Evolutionary conservation across 306 rosid species (phyloP).

Genomic region (Heteromeles arbutifolia): DNA sequence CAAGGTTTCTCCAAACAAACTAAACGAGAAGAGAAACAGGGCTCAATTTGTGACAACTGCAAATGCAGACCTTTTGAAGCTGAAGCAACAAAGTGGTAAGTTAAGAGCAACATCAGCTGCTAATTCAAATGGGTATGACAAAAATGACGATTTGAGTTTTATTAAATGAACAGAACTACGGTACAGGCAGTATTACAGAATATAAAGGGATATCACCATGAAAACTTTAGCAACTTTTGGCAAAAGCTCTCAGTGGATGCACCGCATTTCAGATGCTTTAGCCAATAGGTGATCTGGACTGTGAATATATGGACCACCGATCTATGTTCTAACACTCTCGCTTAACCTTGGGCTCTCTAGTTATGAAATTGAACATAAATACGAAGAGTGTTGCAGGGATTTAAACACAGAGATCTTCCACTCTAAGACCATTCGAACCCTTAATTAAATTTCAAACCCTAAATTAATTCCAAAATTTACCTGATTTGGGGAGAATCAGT

Average conservation of each 20-base stretch:
- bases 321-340: too few relatives aligned
- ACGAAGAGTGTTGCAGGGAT: too few relatives aligned
- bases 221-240: conserved; percentile 22
- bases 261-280: too few relatives aligned
- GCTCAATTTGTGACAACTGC: background rate
- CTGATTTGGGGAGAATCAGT: too few relatives aligned
- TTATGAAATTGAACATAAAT: too few relatives aligned
- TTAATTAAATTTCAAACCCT: too few relatives aligned
- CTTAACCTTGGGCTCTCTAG: too few relatives aligned
- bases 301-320: too few relatives aligned
- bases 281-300: too few relatives aligned
- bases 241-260: too few relatives aligned
- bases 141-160: conserved; percentile 14
- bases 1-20: background rate
- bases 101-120: background rate
- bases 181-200: conserved; percentile 43
- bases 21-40: background rate
- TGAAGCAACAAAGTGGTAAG: background rate
- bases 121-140: background rate
- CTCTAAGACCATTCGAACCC: conserved; percentile 5
- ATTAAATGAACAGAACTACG: conserved; percentile 29
- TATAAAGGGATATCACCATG: conserved; percentile 62
- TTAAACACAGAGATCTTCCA: too few relatives aligned
- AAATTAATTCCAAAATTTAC: too few relatives aligned
- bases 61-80: background rate